Evolutionary conservation across 495 filamentous ascomycete species (phyloP).

Genomic region (Aspergillus kassunensis): DNA sequence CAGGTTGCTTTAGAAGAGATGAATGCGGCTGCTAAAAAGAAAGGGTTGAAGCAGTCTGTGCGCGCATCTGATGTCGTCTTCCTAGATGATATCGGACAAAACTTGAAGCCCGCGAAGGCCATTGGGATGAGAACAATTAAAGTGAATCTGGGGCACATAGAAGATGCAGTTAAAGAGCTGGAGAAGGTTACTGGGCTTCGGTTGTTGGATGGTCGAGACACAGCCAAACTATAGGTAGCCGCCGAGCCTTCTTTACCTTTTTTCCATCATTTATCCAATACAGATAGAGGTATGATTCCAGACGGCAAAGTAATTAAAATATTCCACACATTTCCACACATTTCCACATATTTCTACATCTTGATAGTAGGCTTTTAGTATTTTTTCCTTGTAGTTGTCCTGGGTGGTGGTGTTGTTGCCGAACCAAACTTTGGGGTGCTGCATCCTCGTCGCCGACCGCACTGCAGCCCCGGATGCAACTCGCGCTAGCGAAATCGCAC

Average conservation of each 20-base stretch:
- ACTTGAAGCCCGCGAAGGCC: constrained; percentile 74
- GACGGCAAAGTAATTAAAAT: too few species aligned
- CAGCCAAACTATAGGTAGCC: constrained; percentile 32
- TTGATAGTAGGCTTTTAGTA: not conserved
- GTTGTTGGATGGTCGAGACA: constrained; percentile 44
- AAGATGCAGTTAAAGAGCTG: constrained; percentile 69
- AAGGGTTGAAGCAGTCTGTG: constrained; percentile 53
- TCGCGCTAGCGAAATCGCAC: constrained; percentile 47
- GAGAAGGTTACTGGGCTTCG: constrained; percentile 55
- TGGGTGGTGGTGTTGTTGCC: not conserved
- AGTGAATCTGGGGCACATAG: constrained; percentile 71
- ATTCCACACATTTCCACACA: not conserved
- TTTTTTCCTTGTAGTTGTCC: not conserved
- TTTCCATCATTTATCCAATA: not conserved
- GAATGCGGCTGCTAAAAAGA: constrained; percentile 53
- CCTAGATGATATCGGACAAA: constrained; percentile 93
- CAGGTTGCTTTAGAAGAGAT: constrained; percentile 62
- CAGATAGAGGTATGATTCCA: not conserved
- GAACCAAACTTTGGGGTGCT: not conserved
- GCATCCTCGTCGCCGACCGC: constrained; percentile 46
- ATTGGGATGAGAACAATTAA: constrained; percentile 80
- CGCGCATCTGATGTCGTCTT: constrained; percentile 72
- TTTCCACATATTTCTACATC: not conserved
- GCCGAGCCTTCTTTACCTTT: not conserved
- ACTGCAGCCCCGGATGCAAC: constrained; percentile 37